Conservation (phyloP, 208 protist genomes). For the Trypanosoma melophagium region DNA sequence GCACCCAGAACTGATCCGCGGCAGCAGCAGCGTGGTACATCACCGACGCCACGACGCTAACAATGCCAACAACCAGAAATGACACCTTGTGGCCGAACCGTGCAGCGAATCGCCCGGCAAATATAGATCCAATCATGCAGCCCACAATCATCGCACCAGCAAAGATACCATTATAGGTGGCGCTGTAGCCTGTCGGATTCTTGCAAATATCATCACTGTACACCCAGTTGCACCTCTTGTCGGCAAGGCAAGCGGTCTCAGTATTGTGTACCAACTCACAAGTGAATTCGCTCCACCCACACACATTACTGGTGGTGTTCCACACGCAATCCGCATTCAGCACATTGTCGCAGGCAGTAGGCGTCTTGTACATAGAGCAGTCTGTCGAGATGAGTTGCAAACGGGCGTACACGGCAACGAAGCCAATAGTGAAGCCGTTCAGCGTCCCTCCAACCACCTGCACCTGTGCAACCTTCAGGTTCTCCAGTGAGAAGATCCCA, state of each 20-base stretch:
- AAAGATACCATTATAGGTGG: too few species aligned
- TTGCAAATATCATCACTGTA: conserved; percentile 49
- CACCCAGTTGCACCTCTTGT: conserved; percentile 52
- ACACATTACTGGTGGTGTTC: conserved; percentile 30
- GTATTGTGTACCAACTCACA: conserved; percentile 30
- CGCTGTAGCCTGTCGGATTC: too few species aligned
- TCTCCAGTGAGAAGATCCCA: conserved; percentile 40
- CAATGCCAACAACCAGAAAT: conserved; percentile 62
- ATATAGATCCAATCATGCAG: conserved; percentile 69
- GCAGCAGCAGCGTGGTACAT: conserved; percentile 60
- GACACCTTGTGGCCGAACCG: conserved; percentile 54
- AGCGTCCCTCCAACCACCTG: conserved; percentile 46
- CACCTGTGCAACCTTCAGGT: conserved; percentile 57
- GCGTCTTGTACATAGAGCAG: conserved; percentile 42
- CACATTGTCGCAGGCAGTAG: conserved; percentile 40
- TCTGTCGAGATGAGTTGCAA: conserved; percentile 59
- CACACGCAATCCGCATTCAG: conserved; percentile 61
- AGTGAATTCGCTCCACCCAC: conserved; percentile 40
- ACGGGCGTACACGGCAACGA: conserved; percentile 67
- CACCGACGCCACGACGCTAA: conserved; percentile 50
- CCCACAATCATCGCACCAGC: conserved; percentile 2
- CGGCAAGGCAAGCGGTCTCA: not conserved
- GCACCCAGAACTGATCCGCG: conserved; percentile 67
- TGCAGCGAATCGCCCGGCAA: conserved; percentile 46
- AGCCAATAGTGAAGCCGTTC: conserved; percentile 76